Evolutionary conservation across 1,284 basidiomycete genomes (phyloP).

Genomic region (Heterobasidion parviporum): DNA sequence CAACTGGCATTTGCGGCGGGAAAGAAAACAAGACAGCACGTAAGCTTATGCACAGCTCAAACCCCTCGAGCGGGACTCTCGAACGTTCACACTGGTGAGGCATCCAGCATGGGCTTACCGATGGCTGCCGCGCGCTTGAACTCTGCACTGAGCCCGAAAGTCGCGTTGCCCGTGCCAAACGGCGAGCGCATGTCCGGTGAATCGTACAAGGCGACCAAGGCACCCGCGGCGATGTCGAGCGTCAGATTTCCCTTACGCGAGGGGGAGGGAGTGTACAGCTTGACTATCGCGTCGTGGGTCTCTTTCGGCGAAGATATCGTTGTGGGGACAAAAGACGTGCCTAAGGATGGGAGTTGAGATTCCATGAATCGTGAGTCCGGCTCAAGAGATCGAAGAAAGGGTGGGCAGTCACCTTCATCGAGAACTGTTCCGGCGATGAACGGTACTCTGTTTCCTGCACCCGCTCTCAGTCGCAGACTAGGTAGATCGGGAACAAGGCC

Average conservation of each 20-base stretch:
- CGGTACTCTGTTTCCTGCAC: slow-evolving; percentile 26
- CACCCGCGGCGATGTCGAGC: slow-evolving; percentile 15
- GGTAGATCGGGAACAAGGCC: slow-evolving; percentile 35
- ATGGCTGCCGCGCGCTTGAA: slow-evolving; percentile 39
- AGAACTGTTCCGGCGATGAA: slow-evolving; percentile 40
- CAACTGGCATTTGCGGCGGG: slow-evolving; percentile 17
- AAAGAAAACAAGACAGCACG: neutral
- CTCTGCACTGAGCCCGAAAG: slow-evolving; percentile 34
- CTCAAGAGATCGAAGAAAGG: neutral
- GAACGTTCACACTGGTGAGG: too few species aligned
- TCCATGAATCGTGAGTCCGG: too few species aligned
- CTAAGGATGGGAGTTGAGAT: slow-evolving; percentile 13
- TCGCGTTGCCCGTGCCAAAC: slow-evolving; percentile 40
- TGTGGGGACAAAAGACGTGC: slow-evolving; percentile 28
- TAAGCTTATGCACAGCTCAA: too few species aligned
- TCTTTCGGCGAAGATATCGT: slow-evolving; percentile 20
- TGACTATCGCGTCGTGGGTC: slow-evolving; percentile 19
- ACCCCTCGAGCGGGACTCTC: too few species aligned
- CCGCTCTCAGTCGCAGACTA: slow-evolving; percentile 27
- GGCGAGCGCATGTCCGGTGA: slow-evolving; percentile 40
- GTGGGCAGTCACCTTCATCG: slow-evolving; percentile 32
- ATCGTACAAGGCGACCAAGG: slow-evolving; percentile 39
- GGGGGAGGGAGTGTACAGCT: slow-evolving; percentile 23
- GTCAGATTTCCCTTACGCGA: slow-evolving; percentile 9
- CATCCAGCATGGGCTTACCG: slow-evolving; percentile 14